Base-by-base conservation (phyloP, 495 filamentous ascomycete species). In the Aspergillus bertholletiae region DNA sequence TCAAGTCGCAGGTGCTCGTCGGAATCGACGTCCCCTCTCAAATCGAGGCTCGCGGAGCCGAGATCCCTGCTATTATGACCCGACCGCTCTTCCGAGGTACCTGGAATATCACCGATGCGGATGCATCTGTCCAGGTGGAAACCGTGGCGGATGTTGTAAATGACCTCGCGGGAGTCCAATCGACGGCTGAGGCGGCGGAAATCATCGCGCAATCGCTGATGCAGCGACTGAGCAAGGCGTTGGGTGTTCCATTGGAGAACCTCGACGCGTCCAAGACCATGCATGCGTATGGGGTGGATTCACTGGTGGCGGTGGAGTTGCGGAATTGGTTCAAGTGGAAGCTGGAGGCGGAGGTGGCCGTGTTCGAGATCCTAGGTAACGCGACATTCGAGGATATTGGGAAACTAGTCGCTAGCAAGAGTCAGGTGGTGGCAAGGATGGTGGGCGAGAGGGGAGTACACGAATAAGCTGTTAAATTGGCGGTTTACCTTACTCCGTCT, bases 271-370 rank as follows among this genome's bases (percentile, higher is more conserved):
- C 79, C 32, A 41, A 63, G 0, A 46, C 49, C 35, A 70, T 69
- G 58, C 68, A 70, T 12, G 59, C 80, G 3, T 52, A 63, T 1
- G 77, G 79, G 6, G 64, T 84, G 1, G 63, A 66, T 20, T 56
- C 55, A 1, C 62, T 83, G 7, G 62, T 79, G 37, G 80, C 79
- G 5, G 71, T 83, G 15, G 80, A 83, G 59, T 28, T 82, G 24
- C 63, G 80, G 0, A 77, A 74, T 43, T 83, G 74, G 70, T 69
- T 79, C 7, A 58, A 59, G 2, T 65, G 63, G 37, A 72, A 76
- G 48, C 64, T 74, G 24, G 62, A 59, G 15, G 67, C 61, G n/a
- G 66, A 66, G 30, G 48, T 76, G 7, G 58, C 66, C 8, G 62
- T 77, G 5, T 75, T 78, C 57, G 75, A 77, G 18, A 69, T 78